phyloP scores from a whole-genome alignment of 805 yeast genomes.

The Saccharomycopsis synnaedendra region DNA sequence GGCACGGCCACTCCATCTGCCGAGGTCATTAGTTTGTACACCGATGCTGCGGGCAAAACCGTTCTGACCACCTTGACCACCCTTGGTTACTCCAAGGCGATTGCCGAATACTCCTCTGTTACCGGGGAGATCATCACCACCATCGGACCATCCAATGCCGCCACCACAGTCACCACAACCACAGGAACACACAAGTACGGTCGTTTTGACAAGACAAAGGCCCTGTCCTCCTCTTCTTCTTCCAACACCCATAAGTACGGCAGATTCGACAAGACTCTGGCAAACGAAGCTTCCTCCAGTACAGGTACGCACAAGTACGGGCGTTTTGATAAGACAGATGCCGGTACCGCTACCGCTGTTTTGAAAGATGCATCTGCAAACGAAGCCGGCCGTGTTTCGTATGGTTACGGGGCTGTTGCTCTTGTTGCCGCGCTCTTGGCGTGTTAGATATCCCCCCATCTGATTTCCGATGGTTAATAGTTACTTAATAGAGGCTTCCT shows the following conservation, averaged over 20 bases:
- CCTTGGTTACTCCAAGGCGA: neutral
- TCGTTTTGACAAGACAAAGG: slow-evolving; percentile 36
- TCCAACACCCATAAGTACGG: slow-evolving; percentile 36
- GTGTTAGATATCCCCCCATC: neutral
- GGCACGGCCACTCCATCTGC: slow-evolving; percentile 3
- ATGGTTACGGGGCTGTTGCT: slow-evolving; percentile 14
- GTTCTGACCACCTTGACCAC: slow-evolving; percentile 4
- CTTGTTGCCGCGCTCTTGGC: slow-evolving; percentile 14
- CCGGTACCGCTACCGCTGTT: slow-evolving; percentile 22
- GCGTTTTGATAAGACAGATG: slow-evolving; percentile 37
- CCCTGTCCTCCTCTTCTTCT: slow-evolving; percentile 22
- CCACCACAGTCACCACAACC: slow-evolving; percentile 16
- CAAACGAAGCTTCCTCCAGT: slow-evolving; percentile 24
- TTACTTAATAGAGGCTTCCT: no score
- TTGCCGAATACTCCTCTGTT: neutral
- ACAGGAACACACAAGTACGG: slow-evolving; percentile 44
- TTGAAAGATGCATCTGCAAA: slow-evolving; percentile 24
- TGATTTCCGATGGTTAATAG: no score
- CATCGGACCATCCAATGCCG: slow-evolving; percentile 12
- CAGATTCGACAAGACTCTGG: slow-evolving; percentile 37
- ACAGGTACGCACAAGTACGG: slow-evolving; percentile 48
- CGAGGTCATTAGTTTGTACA: slow-evolving; percentile 6
- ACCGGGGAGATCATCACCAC: slow-evolving; percentile 10
- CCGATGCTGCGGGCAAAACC: slow-evolving; percentile 6
- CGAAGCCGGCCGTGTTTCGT: slow-evolving; percentile 78